phyloP scores from a whole-genome alignment of 2,329 filamentous ascomycete species.

The Xylogone sp. region DNA sequence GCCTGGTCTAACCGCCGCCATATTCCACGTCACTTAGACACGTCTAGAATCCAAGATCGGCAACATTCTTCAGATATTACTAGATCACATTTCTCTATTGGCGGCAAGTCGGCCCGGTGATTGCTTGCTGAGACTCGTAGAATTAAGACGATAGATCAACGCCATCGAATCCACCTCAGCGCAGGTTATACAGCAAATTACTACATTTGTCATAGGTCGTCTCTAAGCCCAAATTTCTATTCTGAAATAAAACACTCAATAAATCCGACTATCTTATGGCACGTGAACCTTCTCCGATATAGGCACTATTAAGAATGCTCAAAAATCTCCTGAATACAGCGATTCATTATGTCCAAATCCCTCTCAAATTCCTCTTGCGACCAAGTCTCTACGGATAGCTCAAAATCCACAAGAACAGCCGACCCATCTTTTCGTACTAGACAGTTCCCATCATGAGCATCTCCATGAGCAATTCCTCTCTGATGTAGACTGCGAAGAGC shows the following conservation, averaged over 20 bases:
- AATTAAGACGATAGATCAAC: too few relatives aligned
- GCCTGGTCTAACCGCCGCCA: background rate
- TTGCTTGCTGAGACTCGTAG: too few relatives aligned
- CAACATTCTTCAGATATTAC: background rate
- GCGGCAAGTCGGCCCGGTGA: background rate
- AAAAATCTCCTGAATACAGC: background rate
- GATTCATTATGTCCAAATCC: conserved; percentile 5
- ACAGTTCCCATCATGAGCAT: conserved; percentile 17
- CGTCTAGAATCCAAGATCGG: background rate
- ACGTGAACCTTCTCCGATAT: background rate
- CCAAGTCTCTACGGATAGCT: conserved; percentile 7
- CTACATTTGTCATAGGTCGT: too few relatives aligned
- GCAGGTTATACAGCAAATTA: too few relatives aligned
- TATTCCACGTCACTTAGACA: background rate
- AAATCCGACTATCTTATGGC: conserved; percentile 5
- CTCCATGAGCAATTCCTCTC: conserved; percentile 9
- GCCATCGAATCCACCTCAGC: too few relatives aligned
- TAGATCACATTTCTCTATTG: background rate
- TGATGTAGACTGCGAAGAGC: conserved; percentile 11
- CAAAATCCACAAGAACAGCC: conserved; percentile 16
- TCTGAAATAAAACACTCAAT: too few relatives aligned
- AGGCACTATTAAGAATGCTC: background rate
- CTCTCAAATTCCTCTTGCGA: conserved; percentile 3
- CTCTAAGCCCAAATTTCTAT: too few relatives aligned
- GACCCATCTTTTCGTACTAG: conserved; percentile 7